Conservation (phyloP, 116 monocot species). For the Cymodocea nodosa region DNA sequence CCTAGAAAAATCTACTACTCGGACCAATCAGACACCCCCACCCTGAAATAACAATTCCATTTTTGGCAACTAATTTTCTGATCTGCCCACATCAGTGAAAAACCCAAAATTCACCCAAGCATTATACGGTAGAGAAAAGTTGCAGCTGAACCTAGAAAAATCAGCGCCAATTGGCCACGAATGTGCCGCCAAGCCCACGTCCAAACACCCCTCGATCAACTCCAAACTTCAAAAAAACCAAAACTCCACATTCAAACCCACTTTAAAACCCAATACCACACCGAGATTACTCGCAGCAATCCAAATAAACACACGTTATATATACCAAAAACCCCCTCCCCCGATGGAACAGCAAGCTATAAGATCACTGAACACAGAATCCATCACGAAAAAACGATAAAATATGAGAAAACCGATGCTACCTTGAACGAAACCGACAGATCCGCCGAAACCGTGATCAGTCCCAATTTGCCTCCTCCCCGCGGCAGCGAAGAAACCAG, state of each 20-base stretch:
- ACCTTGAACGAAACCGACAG: neutral
- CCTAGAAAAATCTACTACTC: no score
- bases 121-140: neutral
- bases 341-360: neutral
- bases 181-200: neutral
- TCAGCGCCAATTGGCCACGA: neutral
- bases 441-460: neutral
- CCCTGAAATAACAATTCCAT: neutral
- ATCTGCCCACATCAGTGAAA: neutral
- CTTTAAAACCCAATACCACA: neutral
- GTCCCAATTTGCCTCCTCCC: neutral
- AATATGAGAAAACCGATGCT: neutral
- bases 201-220: neutral
- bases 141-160: neutral
- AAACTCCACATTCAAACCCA: slow-evolving; percentile 1
- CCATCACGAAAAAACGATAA: neutral
- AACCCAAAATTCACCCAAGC: neutral
- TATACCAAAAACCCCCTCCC: neutral
- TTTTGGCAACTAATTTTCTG: no score
- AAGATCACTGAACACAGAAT: neutral
- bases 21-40: neutral
- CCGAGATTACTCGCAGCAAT: neutral
- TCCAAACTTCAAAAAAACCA: neutral
- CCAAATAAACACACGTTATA: neutral
- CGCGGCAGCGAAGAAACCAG: neutral